phyloP scores from a whole-genome alignment of 495 filamentous ascomycete genomes.

The Stereocaulon alpinum region DNA sequence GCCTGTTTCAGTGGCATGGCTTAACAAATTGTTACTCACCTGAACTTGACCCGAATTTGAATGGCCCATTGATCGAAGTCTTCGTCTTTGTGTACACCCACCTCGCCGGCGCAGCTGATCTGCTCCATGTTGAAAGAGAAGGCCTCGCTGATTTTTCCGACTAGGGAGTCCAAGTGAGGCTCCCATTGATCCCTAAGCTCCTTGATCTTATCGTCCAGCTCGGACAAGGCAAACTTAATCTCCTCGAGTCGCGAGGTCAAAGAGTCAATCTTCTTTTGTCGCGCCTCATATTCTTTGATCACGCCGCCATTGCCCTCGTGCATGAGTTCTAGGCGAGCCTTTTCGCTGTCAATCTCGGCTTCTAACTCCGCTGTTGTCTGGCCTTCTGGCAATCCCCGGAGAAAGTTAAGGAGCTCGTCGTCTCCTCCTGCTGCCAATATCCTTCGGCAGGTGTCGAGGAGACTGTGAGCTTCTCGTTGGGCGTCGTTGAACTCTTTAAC shows the following conservation, averaged over 20 bases:
- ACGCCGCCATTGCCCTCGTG: slow-evolving; percentile 67
- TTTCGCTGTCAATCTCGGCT: slow-evolving; percentile 61
- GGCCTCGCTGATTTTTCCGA: slow-evolving; percentile 73
- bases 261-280: slow-evolving; percentile 47
- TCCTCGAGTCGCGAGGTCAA: slow-evolving; percentile 39
- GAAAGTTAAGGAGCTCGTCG: slow-evolving; percentile 29
- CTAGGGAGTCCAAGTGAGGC: slow-evolving; percentile 66
- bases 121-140: slow-evolving; percentile 85
- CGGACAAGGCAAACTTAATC: slow-evolving; percentile 36
- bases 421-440: slow-evolving; percentile 26
- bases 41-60: slow-evolving; percentile 88
- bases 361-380: slow-evolving; percentile 55
- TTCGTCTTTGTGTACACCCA: slow-evolving; percentile 66
- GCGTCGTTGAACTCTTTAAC: slow-evolving; percentile 22
- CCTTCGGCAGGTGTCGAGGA: slow-evolving; percentile 28
- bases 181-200: slow-evolving; percentile 62
- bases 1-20: background rate
- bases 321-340: slow-evolving; percentile 64
- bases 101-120: slow-evolving; percentile 93
- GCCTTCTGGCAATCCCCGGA: slow-evolving; percentile 31
- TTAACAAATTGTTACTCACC: slow-evolving; percentile 38
- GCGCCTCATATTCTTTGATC: slow-evolving; percentile 69
- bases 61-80: slow-evolving; percentile 92
- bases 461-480: slow-evolving; percentile 27
- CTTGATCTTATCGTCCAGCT: slow-evolving; percentile 45